Percentiles rank a stretch among this genome's conserved stretches.
These are phyloP conservation scores for Onygenales sp. DNA, from an alignment of 2,329 filamentous ascomycete genomes.

Conservation along the genomic window DNA sequence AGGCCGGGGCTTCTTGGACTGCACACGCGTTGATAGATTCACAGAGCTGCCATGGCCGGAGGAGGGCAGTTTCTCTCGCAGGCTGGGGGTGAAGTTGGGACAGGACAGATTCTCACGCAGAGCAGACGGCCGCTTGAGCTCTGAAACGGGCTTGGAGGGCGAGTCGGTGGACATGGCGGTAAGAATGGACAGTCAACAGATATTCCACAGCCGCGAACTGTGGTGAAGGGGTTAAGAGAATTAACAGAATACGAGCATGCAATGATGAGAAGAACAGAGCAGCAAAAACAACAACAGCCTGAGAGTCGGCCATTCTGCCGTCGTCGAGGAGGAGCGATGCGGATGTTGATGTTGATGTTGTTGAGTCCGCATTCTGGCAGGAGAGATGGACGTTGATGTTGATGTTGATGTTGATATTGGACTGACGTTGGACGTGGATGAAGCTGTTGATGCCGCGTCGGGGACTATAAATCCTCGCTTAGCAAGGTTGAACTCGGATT, in stretches of 20 bases:
- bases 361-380: too few species aligned
- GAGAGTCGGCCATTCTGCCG: too few species aligned
- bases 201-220: neutral
- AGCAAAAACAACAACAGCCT: neutral
- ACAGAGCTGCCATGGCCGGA: neutral
- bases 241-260: neutral
- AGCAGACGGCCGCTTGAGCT: neutral
- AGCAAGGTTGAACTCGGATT: too few species aligned
- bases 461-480: too few species aligned
- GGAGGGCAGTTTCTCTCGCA: neutral
- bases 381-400: too few species aligned
- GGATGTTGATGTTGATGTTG: too few species aligned
- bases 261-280: neutral
- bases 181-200: neutral
- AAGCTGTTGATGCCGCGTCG: too few species aligned
- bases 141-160: neutral
- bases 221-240: neutral
- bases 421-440: too few species aligned
- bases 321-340: too few species aligned
- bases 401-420: too few species aligned
- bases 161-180: neutral
- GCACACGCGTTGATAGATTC: neutral
- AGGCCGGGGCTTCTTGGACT: too few species aligned
- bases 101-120: neutral
- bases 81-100: neutral